Conservation (phyloP, 2,329 filamentous ascomycete species). For the Ustilaginoidea virens region DNA sequence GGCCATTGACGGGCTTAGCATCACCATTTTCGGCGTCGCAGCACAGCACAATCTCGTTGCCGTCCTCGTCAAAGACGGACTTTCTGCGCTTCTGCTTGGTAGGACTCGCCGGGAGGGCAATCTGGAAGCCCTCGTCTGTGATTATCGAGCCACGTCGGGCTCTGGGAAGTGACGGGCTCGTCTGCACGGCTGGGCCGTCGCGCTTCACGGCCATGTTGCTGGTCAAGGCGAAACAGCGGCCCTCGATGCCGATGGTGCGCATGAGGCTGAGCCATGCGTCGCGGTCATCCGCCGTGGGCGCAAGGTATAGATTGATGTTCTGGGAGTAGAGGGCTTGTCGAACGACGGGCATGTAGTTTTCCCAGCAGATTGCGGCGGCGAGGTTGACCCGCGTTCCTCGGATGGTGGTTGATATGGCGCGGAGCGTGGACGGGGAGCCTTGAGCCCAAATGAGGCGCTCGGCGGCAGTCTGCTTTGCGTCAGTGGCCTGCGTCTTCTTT, state of each 20-base stretch:
- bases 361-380: slow-evolving; percentile 86
- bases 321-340: slow-evolving; percentile 74
- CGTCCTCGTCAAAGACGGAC: slow-evolving; percentile 36
- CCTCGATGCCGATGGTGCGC: slow-evolving; percentile 67
- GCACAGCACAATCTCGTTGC: slow-evolving; percentile 36
- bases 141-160: slow-evolving; percentile 20
- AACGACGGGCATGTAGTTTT: slow-evolving; percentile 88
- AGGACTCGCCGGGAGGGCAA: slow-evolving; percentile 22
- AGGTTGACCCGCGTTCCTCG: slow-evolving; percentile 67
- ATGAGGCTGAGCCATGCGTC: slow-evolving; percentile 75
- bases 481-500: background rate
- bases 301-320: slow-evolving; percentile 83
- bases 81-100: slow-evolving; percentile 15
- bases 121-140: slow-evolving; percentile 31
- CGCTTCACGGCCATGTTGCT: slow-evolving; percentile 60
- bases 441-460: slow-evolving; percentile 85
- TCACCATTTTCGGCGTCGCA: slow-evolving; percentile 14
- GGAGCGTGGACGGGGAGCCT: slow-evolving; percentile 62
- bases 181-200: background rate
- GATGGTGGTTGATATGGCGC: slow-evolving; percentile 65
- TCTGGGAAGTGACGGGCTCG: slow-evolving; percentile 7
- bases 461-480: slow-evolving; percentile 44
- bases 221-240: slow-evolving; percentile 71
- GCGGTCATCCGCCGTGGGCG: slow-evolving; percentile 73
- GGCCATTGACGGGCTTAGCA: slow-evolving; percentile 3